Evolutionary conservation across 805 yeast species (phyloP), one percentile per base, ranked within the genome.

Genomic region (Wickerhamomyces ciferrii): DNA sequence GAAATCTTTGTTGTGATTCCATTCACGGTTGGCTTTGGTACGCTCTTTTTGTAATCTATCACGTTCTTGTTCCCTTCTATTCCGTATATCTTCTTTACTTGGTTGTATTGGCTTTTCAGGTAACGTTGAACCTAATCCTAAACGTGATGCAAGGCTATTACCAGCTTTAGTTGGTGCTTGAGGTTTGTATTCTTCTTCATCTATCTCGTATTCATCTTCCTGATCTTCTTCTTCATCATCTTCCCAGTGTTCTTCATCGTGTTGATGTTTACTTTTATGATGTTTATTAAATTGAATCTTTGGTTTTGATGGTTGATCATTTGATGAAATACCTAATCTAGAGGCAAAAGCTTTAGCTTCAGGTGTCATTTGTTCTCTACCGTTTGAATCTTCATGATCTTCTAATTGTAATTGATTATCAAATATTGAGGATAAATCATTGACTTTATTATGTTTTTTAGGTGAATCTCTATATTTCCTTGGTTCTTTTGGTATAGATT

Each of bases 91-190:
- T 13, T 25, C n/a, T 40, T 40, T 29, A 5, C n/a, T 11, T 27
- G 42, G 3, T 11, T 5, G 32, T 24, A 13, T 6, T 27, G 41
- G 32, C 23, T 29, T 40, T 14, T 21, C 18, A 17, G 21, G 19
- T n/a, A 34, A 23, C 8, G 31, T 9, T 15, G 24, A 8, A 0
- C 52, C 43, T 20, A 56, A 39, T 1, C 61, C 60, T 18, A 58
- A 41, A 20, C 61, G 48, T n/a, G 59, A 44, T 10, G 61, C 62
- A 31, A 58, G 51, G 21, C 45, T 51, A 13, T 42, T 44, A 0
- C 58, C 62, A 10, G 53, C 61, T 17, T 49, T 43, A 1, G 59
- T 53, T 19, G 60, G 56, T 2, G 47, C 24, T 13, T 35, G 24
- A 18, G 23, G 37, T 13, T 25, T 17, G 24, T 35, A 18, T 36